Base-by-base conservation (phyloP, 495 filamentous ascomycete genomes). In the Annulohypoxylon stygium region DNA sequence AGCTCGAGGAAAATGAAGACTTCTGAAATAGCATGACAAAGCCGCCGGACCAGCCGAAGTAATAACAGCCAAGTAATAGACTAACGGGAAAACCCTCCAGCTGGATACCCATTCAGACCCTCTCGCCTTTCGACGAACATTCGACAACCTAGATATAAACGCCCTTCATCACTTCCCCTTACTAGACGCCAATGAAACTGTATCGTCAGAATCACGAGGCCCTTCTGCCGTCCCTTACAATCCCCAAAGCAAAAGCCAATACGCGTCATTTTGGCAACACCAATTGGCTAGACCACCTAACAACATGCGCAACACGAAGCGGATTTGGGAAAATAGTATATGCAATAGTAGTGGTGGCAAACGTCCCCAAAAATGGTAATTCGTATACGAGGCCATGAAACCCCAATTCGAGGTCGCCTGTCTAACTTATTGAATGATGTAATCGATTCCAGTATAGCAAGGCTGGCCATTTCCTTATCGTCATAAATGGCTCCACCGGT, bases 1-100 rank as follows among this genome's bases (percentile, higher is more conserved):
- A 61, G 36, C 58, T 61, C 53, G 57, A 66, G 71, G 58, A 70
- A 70, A 69, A 54, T 54, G 30, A 60, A 16, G 33, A 50, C 60
- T 25, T 39, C 63, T 48, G 67, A 70, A 70, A 70, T 75, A 64
- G 54, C 63, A 67, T 63, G 43, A 14, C 57, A 60, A 54, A 71
- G 70, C 76, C 73, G 37, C 76, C 76, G 76, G 76, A 74, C 76
- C 76, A 78, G 76, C 76, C 76, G 76, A 71, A 69, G 70, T 70
- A 71, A 70, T 61, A 65, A 69, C 62, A 66, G 72, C 69, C 41
- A 69, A 70, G 61, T 36, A 62, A 54, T 36, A 47, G 43, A 61
- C 23, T 61, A 18, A 12, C 20, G 34, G 62, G 58, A 65, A 33
- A 64, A 54, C 11, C 43, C 43, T 34, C 26, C 41, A 34, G 1